Conservation (phyloP, 805 yeast species). For the Saturnispora ahearnii region DNA sequence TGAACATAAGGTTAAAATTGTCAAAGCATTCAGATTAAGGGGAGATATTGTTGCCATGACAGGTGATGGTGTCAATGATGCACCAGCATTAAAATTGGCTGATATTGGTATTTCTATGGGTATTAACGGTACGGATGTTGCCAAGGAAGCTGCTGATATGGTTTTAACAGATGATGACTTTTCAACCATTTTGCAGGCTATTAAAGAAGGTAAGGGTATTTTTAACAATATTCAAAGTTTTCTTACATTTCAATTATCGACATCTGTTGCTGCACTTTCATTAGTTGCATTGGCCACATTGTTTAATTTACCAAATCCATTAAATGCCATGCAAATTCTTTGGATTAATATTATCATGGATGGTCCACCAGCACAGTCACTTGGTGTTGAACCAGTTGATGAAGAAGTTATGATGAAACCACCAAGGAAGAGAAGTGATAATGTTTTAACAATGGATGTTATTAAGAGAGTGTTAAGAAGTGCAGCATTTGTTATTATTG, state of each 20-base stretch:
- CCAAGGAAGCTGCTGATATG: conserved; percentile 98
- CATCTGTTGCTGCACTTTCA: conserved; percentile 90
- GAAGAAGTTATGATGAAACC: conserved; percentile 92
- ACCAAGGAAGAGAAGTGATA: conserved; percentile 85
- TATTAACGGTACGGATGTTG: conserved; percentile 92
- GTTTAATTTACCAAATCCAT: conserved; percentile 83
- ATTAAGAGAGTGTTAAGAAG: conserved; percentile 67
- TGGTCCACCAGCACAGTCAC: conserved; percentile 97
- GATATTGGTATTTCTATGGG: conserved; percentile 96
- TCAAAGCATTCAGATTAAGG: conserved; percentile 77
- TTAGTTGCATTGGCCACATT: conserved; percentile 81
- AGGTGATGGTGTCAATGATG: conserved; percentile 99
- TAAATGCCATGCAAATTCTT: conserved; percentile 95
- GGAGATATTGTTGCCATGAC: conserved; percentile 98
- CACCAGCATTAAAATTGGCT: conserved; percentile 94
- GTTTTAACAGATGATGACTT: conserved; percentile 95
- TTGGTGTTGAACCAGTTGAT: conserved; percentile 97
- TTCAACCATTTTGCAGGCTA: conserved; percentile 85
- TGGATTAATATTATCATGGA: conserved; percentile 98
- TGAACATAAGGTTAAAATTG: conserved; percentile 84
- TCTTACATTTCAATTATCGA: conserved; percentile 89
- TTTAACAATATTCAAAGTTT: conserved; percentile 93
- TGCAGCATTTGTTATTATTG: conserved; percentile 67
- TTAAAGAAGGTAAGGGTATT: conserved; percentile 96
- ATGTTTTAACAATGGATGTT: conserved; percentile 64